A percentile compares a stretch with the other conserved stretches of the same genome.
phyloP scores from a whole-genome alignment of 2,329 filamentous ascomycete species.

The Colletotrichum liriopes region DNA sequence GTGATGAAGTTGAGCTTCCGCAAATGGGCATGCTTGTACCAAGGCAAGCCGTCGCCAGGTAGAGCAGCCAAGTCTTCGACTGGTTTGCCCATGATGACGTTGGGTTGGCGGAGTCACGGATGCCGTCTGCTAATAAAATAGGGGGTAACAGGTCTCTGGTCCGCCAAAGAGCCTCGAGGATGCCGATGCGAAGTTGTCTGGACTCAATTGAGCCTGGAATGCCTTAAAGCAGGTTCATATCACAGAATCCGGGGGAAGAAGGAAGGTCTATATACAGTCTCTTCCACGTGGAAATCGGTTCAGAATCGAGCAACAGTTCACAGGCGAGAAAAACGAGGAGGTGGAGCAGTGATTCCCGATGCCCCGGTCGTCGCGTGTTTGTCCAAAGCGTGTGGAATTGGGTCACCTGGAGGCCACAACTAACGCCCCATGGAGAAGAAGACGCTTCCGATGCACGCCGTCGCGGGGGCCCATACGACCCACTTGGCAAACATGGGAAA shows the following conservation, averaged over 20 bases:
- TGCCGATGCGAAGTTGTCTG: conserved; percentile 21
- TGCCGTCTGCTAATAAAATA: neutral
- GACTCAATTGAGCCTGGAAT: conserved; percentile 22
- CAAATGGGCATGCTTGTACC: conserved; percentile 60
- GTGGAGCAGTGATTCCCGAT: conserved; percentile 30
- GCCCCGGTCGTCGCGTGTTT: conserved; percentile 36
- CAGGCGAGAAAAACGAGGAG: conserved; percentile 8
- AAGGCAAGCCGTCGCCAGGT: conserved; percentile 56
- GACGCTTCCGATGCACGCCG: conserved; percentile 3
- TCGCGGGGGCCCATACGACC: conserved; percentile 39
- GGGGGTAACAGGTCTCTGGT: neutral
- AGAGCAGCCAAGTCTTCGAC: conserved; percentile 49
- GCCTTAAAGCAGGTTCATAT: conserved; percentile 4
- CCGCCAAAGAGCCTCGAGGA: neutral
- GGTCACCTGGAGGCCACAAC: conserved; percentile 23
- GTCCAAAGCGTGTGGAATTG: conserved; percentile 19
- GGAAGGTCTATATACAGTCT: conserved; percentile 25
- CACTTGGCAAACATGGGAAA: conserved; percentile 23
- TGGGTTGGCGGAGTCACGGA: neutral
- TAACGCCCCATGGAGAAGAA: conserved; percentile 40
- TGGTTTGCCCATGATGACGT: conserved; percentile 30
- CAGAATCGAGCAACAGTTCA: neutral
- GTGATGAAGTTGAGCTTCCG: conserved; percentile 60
- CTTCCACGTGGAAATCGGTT: neutral
- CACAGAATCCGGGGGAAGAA: neutral